Evolutionary conservation across 1,139 yeast species (phyloP).

Genomic region (Debaryomyces sp.): DNA sequence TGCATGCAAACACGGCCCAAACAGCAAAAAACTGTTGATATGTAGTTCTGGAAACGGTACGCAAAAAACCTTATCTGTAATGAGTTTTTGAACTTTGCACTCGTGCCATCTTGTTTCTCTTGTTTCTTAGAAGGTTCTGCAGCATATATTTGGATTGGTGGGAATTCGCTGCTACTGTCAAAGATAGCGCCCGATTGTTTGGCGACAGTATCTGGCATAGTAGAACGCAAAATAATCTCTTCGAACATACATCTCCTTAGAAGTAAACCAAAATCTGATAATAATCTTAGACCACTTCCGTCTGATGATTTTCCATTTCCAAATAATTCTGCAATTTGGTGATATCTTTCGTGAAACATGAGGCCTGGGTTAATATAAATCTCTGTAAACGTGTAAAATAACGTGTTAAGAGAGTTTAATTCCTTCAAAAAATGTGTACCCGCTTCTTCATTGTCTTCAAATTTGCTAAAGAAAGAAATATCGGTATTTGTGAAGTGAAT

Average conservation of each 20-base stretch:
- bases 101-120: conserved; percentile 42
- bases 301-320: conserved; percentile 35
- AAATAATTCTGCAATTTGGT: conserved; percentile 49
- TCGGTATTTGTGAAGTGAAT: conserved; percentile 18
- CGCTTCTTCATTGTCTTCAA: conserved; percentile 27
- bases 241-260: conserved; percentile 56
- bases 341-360: conserved; percentile 50
- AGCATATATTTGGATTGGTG: conserved; percentile 40
- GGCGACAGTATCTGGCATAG: conserved; percentile 50
- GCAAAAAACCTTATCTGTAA: conserved; percentile 55
- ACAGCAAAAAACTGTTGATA: conserved; percentile 42
- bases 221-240: conserved; percentile 52
- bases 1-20: conserved; percentile 47
- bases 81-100: conserved; percentile 63
- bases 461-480: conserved; percentile 30
- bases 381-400: conserved; percentile 52
- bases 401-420: conserved; percentile 36
- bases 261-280: conserved; percentile 41
- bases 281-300: conserved; percentile 25
- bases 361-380: conserved; percentile 56
- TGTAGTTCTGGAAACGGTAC: conserved; percentile 53
- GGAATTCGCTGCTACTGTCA: conserved; percentile 28
- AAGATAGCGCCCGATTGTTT: conserved; percentile 42
- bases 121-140: conserved; percentile 31
- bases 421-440: conserved; percentile 37